Evolutionary conservation across 192 early-diverging fungal species (phyloP).

Genomic region (Coemansia sp.): DNA sequence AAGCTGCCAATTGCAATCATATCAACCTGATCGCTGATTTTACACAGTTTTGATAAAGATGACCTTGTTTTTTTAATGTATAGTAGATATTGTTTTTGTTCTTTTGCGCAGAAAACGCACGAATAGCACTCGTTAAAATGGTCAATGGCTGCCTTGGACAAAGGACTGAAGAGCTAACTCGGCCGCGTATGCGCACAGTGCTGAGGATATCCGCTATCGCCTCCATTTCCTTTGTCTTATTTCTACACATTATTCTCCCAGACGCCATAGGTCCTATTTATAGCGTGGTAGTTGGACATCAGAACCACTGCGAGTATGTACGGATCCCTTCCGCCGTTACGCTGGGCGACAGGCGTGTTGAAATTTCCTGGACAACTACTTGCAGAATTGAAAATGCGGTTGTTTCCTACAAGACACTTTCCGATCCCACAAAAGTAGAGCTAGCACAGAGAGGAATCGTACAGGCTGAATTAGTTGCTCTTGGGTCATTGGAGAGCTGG

Average conservation of each 20-base stretch:
- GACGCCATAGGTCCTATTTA: neutral
- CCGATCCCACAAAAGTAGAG: neutral
- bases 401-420: neutral
- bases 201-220: neutral
- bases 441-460: neutral
- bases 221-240: neutral
- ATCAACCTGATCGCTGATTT: too few relatives aligned
- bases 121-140: slow-evolving; percentile 14
- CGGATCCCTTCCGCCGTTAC: neutral
- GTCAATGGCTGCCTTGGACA: slow-evolving; percentile 8
- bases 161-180: neutral
- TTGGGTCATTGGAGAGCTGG: slow-evolving; percentile 5
- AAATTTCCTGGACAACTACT: slow-evolving; percentile 2
- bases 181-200: neutral
- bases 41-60: too few relatives aligned
- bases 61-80: too few relatives aligned
- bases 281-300: neutral
- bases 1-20: too few relatives aligned
- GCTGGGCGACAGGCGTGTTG: neutral
- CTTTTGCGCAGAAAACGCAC: neutral
- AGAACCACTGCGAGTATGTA: neutral
- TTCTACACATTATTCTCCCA: neutral
- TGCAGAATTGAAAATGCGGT: neutral
- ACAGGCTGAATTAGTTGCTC: neutral
- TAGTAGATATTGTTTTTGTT: too few relatives aligned